phyloP scores from a whole-genome alignment of 768 basidiomycete species.

The Lyophyllum decastes region DNA sequence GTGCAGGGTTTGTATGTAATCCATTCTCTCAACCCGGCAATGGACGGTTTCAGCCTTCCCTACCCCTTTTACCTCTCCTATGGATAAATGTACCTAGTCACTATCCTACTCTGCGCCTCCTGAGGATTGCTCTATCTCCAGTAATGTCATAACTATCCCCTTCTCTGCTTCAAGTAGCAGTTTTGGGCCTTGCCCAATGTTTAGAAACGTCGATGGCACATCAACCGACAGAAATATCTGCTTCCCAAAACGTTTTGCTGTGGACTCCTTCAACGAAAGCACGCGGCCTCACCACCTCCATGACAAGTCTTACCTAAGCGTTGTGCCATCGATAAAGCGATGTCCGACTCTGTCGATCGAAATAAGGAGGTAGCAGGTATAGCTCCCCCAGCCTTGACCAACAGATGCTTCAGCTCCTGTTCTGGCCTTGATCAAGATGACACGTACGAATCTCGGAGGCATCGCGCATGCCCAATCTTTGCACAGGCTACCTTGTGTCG shows the following conservation, averaged over 20 bases:
- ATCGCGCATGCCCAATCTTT: constrained; percentile 85
- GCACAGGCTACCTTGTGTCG: constrained; percentile 56
- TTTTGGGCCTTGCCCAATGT: constrained; percentile 48
- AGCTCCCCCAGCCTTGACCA: constrained; percentile 31
- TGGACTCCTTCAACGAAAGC: constrained; percentile 17
- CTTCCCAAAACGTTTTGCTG: constrained; percentile 65
- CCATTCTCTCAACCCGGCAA: constrained; percentile 19
- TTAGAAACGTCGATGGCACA: constrained; percentile 37
- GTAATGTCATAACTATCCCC: constrained; percentile 51
- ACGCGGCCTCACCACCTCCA: constrained; percentile 9
- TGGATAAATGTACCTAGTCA: not conserved
- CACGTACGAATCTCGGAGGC: constrained; percentile 50
- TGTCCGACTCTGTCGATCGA: constrained; percentile 60
- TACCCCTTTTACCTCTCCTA: constrained; percentile 2
- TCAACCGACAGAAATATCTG: constrained; percentile 79
- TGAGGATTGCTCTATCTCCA: constrained; percentile 24
- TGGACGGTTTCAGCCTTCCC: constrained; percentile 14
- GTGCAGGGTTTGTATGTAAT: constrained; percentile 21
- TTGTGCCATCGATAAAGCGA: constrained; percentile 73
- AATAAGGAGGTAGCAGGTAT: constrained; percentile 64
- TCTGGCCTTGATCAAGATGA: constrained; percentile 9
- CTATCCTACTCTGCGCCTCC: not conserved
- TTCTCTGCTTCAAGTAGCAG: constrained; percentile 61
- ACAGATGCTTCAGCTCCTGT: constrained; percentile 7
- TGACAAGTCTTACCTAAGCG: constrained; percentile 62